Conservation (phyloP, 2,329 filamentous ascomycete species). For the Penicillium sp. region DNA sequence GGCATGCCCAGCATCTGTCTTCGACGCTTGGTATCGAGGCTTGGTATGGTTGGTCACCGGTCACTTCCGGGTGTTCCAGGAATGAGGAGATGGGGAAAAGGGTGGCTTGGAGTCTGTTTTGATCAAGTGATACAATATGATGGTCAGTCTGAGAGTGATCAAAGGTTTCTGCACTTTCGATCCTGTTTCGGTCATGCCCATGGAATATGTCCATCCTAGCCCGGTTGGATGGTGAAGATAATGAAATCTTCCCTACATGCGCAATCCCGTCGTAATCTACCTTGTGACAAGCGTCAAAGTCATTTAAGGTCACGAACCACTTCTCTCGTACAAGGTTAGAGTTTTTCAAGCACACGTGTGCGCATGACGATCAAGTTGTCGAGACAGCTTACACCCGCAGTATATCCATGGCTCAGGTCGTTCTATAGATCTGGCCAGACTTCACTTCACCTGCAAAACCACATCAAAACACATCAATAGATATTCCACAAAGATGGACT, state of each 20-base stretch:
- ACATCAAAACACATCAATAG: no score
- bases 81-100: no score
- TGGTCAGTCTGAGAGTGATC: neutral
- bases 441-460: neutral
- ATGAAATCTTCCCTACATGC: neutral
- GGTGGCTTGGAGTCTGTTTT: no score
- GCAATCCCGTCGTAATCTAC: no score
- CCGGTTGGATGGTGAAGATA: no score
- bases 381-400: neutral
- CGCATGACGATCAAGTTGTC: neutral
- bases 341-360: neutral
- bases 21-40: neutral
- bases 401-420: neutral
- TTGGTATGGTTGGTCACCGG: neutral
- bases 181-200: no score
- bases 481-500: no score
- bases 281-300: neutral
- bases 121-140: neutral
- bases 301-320: neutral
- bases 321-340: neutral
- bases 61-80: slow-evolving; percentile 2
- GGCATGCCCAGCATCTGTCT: neutral
- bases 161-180: neutral
- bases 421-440: neutral
- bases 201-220: no score